Evolutionary conservation across 768 basidiomycete genomes (phyloP).

Genomic region (Phanerochaete sordida): DNA sequence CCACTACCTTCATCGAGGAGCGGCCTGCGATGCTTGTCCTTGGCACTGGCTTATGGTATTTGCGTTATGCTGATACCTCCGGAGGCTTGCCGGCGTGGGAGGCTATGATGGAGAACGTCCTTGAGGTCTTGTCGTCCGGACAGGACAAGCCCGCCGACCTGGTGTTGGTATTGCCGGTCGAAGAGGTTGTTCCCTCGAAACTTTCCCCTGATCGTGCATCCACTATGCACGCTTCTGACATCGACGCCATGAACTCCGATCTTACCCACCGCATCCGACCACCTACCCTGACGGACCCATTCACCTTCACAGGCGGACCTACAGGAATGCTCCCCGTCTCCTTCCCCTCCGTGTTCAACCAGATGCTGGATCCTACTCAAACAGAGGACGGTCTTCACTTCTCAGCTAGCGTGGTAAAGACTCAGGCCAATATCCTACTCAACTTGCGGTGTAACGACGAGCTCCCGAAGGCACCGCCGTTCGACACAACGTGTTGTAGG

Average conservation of each 20-base stretch:
- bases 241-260: slow-evolving; percentile 91
- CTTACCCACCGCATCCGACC: slow-evolving; percentile 62
- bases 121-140: slow-evolving; percentile 42
- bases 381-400: slow-evolving; percentile 89
- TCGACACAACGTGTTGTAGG: slow-evolving; percentile 70
- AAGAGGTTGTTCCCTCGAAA: slow-evolving; percentile 63
- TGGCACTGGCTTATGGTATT: slow-evolving; percentile 88
- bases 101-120: slow-evolving; percentile 62
- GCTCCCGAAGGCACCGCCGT: slow-evolving; percentile 61
- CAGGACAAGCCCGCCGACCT: slow-evolving; percentile 55
- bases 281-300: slow-evolving; percentile 21
- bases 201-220: slow-evolving; percentile 58
- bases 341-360: slow-evolving; percentile 78
- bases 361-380: slow-evolving; percentile 66
- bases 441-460: slow-evolving; percentile 86
- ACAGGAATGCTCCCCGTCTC: slow-evolving; percentile 37
- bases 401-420: slow-evolving; percentile 51
- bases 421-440: slow-evolving; percentile 75
- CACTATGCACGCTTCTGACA: slow-evolving; percentile 73
- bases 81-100: slow-evolving; percentile 82
- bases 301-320: slow-evolving; percentile 24
- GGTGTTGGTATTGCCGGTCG: slow-evolving; percentile 76
- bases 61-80: slow-evolving; percentile 67
- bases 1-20: slow-evolving; percentile 16
- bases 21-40: slow-evolving; percentile 69